Conservation (phyloP, 2,329 filamentous ascomycete species). For the Ophiostoma sp. region DNA sequence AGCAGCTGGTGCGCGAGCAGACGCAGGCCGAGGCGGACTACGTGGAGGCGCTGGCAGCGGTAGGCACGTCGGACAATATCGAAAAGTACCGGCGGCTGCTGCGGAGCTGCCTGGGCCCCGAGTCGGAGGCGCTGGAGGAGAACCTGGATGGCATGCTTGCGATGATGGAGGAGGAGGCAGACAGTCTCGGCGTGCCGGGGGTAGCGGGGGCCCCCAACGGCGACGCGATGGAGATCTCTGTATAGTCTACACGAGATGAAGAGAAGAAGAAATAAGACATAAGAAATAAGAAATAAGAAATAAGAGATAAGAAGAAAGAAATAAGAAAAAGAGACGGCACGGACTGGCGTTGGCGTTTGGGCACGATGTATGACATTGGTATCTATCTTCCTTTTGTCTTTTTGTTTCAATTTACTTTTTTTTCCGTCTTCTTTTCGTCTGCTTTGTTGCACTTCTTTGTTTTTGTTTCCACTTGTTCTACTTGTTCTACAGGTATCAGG, state of each 20-base stretch:
- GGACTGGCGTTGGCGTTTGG: not conserved
- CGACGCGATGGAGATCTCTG: slow-evolving; percentile 24
- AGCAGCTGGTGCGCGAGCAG: slow-evolving; percentile 53
- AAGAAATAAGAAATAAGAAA: not conserved
- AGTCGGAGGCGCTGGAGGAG: slow-evolving; percentile 63
- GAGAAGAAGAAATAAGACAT: too few species aligned
- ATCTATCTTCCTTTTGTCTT: not conserved
- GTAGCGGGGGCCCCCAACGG: not conserved
- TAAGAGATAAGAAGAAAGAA: too few species aligned
- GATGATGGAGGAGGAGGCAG: slow-evolving; percentile 57
- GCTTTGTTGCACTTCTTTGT: not conserved
- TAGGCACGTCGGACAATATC: slow-evolving; percentile 67
- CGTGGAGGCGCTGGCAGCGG: slow-evolving; percentile 60
- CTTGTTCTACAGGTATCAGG: too few species aligned
- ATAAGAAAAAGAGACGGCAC: not conserved
- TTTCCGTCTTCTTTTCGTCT: not conserved
- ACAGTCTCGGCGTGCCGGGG: slow-evolving; percentile 30
- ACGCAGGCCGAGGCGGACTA: slow-evolving; percentile 60
- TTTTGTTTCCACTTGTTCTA: not conserved
- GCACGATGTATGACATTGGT: slow-evolving; percentile 4
- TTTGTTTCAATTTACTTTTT: not conserved
- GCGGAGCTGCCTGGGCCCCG: slow-evolving; percentile 60
- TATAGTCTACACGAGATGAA: slow-evolving; percentile 3
- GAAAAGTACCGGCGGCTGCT: slow-evolving; percentile 67
- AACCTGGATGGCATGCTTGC: slow-evolving; percentile 56